These are phyloP conservation scores for Phylloporus sp. DNA, from an alignment of 768 basidiomycete species.

Conservation along the genomic window DNA sequence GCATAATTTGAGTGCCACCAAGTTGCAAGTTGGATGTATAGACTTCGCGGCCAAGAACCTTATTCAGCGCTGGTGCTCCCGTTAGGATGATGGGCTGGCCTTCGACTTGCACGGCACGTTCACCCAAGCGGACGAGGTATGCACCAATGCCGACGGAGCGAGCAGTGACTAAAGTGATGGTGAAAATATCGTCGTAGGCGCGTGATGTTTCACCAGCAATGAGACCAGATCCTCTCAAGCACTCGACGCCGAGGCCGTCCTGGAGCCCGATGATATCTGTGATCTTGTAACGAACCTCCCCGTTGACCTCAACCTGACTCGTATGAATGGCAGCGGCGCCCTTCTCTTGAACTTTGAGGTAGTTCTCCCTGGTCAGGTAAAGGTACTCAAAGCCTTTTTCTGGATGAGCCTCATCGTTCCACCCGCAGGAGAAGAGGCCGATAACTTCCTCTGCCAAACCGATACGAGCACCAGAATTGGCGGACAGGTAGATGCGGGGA, in stretches of 20 bases:
- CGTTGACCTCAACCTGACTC: constrained; percentile 78
- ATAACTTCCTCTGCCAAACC: constrained; percentile 93
- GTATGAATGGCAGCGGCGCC: constrained; percentile 75
- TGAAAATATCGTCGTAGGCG: constrained; percentile 99
- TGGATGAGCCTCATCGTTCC: constrained; percentile 76
- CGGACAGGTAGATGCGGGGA: constrained; percentile 96
- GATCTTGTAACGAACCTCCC: constrained; percentile 89
- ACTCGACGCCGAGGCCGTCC: constrained; percentile 96
- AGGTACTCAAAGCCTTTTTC: constrained; percentile 97
- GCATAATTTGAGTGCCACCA: constrained; percentile 99
- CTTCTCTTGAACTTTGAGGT: constrained; percentile 85
- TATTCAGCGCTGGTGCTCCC: constrained; percentile 94
- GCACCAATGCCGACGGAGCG: constrained; percentile 99
- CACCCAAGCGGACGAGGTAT: constrained; percentile 95
- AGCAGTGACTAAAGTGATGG: constrained; percentile 97
- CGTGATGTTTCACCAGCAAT: constrained; percentile 98
- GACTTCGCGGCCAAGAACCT: constrained; percentile 97
- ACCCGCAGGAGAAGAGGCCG: constrained; percentile 84
- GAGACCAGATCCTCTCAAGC: constrained; percentile 90
- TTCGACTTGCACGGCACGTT: constrained; percentile 97
- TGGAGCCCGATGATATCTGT: constrained; percentile 97
- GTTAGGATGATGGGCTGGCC: constrained; percentile 99
- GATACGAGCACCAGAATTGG: constrained; percentile 97
- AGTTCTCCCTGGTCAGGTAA: constrained; percentile 91
- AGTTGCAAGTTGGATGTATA: constrained; percentile 98